phyloP scores from a whole-genome alignment of 768 basidiomycete species.

The Panus rudis region DNA sequence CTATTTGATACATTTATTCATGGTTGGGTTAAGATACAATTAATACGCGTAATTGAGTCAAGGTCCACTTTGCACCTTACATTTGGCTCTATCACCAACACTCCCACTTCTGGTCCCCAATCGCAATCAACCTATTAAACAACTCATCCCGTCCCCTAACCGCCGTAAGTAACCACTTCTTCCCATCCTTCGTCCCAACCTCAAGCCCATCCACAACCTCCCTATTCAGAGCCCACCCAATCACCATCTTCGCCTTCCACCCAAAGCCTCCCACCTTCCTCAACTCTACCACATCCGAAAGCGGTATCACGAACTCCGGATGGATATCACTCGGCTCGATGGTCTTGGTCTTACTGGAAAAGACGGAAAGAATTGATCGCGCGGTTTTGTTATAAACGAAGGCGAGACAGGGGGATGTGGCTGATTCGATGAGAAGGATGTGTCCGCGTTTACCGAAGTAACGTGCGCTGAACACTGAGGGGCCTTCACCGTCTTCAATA shows the following conservation, averaged over 20 bases:
- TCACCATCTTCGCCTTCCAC: constrained; percentile 32
- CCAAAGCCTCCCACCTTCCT: constrained; percentile 31
- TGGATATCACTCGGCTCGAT: constrained; percentile 9
- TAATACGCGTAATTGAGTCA: too few relatives aligned
- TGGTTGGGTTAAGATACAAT: too few relatives aligned
- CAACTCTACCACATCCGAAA: constrained; percentile 23
- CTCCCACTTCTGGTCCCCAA: constrained; percentile 25
- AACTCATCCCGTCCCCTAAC: constrained; percentile 28
- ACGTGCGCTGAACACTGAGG: constrained; percentile 24
- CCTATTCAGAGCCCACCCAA: constrained; percentile 26
- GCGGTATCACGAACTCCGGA: constrained; percentile 23
- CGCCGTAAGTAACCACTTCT: constrained; percentile 19
- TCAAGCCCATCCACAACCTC: constrained; percentile 25
- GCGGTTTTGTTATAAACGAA: constrained; percentile 15
- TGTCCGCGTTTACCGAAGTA: constrained; percentile 24
- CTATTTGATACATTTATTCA: too few relatives aligned
- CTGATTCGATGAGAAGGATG: constrained; percentile 22
- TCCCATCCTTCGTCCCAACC: constrained; percentile 19
- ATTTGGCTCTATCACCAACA: too few relatives aligned
- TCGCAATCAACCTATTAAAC: constrained; percentile 26
- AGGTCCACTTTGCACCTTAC: too few relatives aligned
- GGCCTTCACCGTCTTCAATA: constrained; percentile 19
- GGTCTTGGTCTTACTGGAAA: not conserved
- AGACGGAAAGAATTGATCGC: constrained; percentile 4
- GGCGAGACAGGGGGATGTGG: constrained; percentile 26